phyloP scores from a whole-genome alignment of 352 stramenopile species.

The Phytophthora pluvialis region DNA sequence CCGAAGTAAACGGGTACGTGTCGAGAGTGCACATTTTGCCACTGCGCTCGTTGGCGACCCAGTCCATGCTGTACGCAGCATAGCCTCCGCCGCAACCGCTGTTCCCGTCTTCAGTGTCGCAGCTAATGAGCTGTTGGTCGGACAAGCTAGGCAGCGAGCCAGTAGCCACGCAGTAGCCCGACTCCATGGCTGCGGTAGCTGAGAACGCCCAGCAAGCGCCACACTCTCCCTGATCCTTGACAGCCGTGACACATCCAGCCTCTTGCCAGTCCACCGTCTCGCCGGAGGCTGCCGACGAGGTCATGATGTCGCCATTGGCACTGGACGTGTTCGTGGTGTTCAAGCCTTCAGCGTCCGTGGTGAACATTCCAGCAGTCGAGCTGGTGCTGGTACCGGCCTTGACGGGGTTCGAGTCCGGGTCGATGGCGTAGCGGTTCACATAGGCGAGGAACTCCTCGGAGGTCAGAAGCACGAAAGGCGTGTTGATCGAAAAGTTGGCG shows the following conservation, averaged over 20 bases:
- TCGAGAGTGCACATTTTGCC: constrained; percentile 65
- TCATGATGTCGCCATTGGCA: constrained; percentile 41
- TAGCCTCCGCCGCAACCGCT: constrained; percentile 68
- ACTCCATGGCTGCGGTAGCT: constrained; percentile 64
- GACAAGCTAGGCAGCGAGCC: constrained; percentile 47
- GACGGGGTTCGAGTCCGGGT: constrained; percentile 29
- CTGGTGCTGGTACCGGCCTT: constrained; percentile 21
- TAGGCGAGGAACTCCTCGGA: constrained; percentile 64
- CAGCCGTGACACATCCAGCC: constrained; percentile 72
- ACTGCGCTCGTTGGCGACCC: constrained; percentile 47
- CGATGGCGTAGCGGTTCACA: constrained; percentile 50
- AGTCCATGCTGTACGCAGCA: constrained; percentile 65
- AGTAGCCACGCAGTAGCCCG: constrained; percentile 51
- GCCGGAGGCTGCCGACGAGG: constrained; percentile 40
- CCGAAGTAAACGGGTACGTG: constrained; percentile 58
- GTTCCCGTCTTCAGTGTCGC: constrained; percentile 54
- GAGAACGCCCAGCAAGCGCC: constrained; percentile 71
- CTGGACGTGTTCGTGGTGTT: constrained; percentile 11
- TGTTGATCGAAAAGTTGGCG: constrained; percentile 63
- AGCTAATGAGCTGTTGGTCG: constrained; percentile 80
- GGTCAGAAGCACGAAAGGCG: constrained; percentile 67
- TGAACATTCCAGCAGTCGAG: constrained; percentile 37
- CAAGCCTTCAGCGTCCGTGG: constrained; percentile 25
- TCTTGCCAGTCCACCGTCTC: constrained; percentile 77
- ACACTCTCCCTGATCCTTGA: constrained; percentile 63